These are phyloP conservation scores for Phlyctochytrium planicorne DNA, from an alignment of 192 early-diverging fungal genomes.

Conservation along the genomic window DNA sequence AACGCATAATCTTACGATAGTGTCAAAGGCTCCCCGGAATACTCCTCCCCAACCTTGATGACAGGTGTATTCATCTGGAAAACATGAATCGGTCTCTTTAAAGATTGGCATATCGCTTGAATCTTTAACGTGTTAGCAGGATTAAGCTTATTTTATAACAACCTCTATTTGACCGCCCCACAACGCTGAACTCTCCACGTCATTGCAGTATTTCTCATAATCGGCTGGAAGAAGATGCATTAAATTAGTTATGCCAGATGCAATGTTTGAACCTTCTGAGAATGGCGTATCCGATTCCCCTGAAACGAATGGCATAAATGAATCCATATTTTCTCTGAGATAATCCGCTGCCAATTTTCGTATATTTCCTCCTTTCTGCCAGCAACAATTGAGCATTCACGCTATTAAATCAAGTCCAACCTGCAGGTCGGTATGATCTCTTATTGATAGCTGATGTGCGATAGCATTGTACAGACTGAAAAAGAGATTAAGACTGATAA, in stretches of 20 bases:
- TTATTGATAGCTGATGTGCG: conserved; percentile 68
- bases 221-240: conserved; percentile 56
- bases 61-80: conserved; percentile 79
- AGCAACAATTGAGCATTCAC: too few relatives aligned
- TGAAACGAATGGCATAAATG: too few relatives aligned
- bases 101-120: conserved; percentile 70
- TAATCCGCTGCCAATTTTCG: too few relatives aligned
- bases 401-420: conserved; percentile 20
- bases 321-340: too few relatives aligned
- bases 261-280: conserved; percentile 52
- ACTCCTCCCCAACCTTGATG: conserved; percentile 80
- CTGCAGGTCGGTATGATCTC: conserved; percentile 46
- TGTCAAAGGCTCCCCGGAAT: conserved; percentile 53
- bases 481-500: conserved; percentile 9
- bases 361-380: too few relatives aligned
- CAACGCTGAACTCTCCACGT: conserved; percentile 73
- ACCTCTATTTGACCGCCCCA: conserved; percentile 97
- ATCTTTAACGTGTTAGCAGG: conserved; percentile 49
- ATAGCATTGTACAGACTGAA: conserved; percentile 87
- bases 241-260: too few relatives aligned
- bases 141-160: conserved; percentile 14
- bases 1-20: conserved; percentile 57
- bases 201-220: conserved; percentile 74
- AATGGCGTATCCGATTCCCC: too few relatives aligned
- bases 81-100: conserved; percentile 79